Conservation (phyloP, 2,329 filamentous ascomycete species). For the Aureobasidium sp. region DNA sequence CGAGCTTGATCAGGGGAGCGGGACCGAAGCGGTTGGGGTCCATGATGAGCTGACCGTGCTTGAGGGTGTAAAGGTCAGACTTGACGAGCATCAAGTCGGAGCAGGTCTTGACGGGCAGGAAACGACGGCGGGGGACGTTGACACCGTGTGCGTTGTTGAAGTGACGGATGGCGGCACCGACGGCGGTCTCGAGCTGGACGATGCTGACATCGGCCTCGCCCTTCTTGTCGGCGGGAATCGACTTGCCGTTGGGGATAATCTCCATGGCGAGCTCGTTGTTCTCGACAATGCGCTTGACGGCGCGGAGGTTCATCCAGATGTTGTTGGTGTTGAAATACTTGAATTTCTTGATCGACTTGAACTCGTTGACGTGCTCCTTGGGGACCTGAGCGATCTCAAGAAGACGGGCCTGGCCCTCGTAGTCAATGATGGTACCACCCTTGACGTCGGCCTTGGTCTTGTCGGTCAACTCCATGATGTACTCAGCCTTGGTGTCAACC, state of each 20-base stretch:
- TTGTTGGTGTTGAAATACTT: conserved; percentile 99
- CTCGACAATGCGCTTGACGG: conserved; percentile 97
- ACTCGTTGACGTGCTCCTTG: conserved; percentile 99
- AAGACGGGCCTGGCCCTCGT: conserved; percentile 91
- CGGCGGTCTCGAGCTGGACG: conserved; percentile 95
- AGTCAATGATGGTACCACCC: conserved; percentile 99
- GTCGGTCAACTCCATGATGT: conserved; percentile 99
- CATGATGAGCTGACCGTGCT: conserved; percentile 97
- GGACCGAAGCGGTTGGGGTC: conserved; percentile 94
- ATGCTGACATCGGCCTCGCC: conserved; percentile 97
- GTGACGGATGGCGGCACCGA: conserved; percentile 96
- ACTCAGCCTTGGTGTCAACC: conserved; percentile 93
- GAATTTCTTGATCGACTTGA: conserved; percentile 99
- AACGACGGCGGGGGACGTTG: conserved; percentile 93
- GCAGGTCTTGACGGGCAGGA: conserved; percentile 99
- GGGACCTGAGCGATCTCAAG: conserved; percentile 98
- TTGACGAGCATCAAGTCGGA: conserved; percentile 99
- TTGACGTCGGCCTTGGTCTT: conserved; percentile 99
- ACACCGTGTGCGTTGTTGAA: conserved; percentile 98
- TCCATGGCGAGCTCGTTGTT: conserved; percentile 98
- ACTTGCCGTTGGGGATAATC: conserved; percentile 99
- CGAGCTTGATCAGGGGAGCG: conserved; percentile 96
- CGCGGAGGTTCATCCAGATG: conserved; percentile 98
- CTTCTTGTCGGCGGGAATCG: conserved; percentile 98
- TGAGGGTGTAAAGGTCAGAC: conserved; percentile 96